Base-by-base conservation (phyloP, 441 rosid genomes). In the Brassica hybrid region DNA sequence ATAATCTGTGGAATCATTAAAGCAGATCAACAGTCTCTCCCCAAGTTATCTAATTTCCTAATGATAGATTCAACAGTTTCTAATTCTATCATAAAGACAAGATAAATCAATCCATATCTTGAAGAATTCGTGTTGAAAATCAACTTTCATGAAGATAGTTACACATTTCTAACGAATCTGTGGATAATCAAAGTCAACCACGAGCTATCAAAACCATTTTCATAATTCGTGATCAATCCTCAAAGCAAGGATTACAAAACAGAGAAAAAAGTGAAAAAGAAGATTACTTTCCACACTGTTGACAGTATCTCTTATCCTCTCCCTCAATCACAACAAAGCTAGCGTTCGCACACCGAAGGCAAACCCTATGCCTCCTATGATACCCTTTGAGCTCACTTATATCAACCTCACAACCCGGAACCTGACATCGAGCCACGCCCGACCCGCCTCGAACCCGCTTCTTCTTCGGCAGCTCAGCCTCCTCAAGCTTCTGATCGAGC, bases 211-310 rank as follows among this genome's bases (percentile, higher is more conserved):
- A 72, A 60, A 34, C 65, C 58, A 60, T 7, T 72, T 66, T n/a
- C 25, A 54, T 34, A 61, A 18, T 52, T 25, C 41, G 6, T 2
- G 19, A 2, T 25, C 27, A 19, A 74, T 57, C 23, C 69, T 57
- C 52, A 71, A 59, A 48, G 64, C 76, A 21, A 12, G 0, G 19
- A 76, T 48, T 6, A 18, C 60, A 74, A 69, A 69, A 52, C 10
- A 43, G 2, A 68, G 38, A 52, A 50, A 48, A 5, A 17, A 30
- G 19, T 0, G 3, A 62, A 1, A 62, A 56, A 16, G 27, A 23
- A 21, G 92, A 79, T 6, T 82, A 96, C 99, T 96, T 96, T 85
- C 98, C 98, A 78, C 98, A 96, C 94, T 96, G 99, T 78, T 96
- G 99, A 71, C 99, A 96, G 80, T 96, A 96, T 89, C 98, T 86